phyloP scores from a whole-genome alignment of 257 asterid species.

The Nicotiana knightiana region DNA sequence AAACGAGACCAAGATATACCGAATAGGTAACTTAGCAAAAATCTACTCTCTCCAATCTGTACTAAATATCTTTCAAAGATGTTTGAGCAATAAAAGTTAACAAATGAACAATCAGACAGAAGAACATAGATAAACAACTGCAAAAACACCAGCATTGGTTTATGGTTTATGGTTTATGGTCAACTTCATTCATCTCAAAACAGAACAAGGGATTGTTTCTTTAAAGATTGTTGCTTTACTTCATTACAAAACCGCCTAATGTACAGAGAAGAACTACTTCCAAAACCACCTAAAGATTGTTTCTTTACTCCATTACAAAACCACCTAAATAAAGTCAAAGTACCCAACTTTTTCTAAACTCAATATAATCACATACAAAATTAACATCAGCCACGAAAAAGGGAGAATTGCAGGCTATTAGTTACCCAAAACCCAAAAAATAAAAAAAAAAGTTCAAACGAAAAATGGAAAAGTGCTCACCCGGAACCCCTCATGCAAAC shows the following conservation, averaged over 20 bases:
- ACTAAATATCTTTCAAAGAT: background rate
- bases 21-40: background rate
- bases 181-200: background rate
- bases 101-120: background rate
- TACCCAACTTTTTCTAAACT: background rate
- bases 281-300: background rate
- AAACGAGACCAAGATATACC: background rate
- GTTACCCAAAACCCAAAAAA: background rate
- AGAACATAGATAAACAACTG: background rate
- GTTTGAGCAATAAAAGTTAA: background rate
- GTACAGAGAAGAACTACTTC: too few species aligned
- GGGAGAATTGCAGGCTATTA: background rate
- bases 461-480: background rate
- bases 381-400: background rate
- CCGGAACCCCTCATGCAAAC: background rate
- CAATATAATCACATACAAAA: background rate
- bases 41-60: background rate
- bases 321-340: background rate
- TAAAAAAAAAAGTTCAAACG: too few species aligned
- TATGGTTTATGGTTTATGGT: background rate
- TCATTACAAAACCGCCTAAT: background rate
- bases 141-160: background rate
- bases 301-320: background rate
- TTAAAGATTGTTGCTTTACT: background rate
- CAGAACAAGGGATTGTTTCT: background rate